Conservation (phyloP, 176 grass and related monocot genomes). For the Chrysopogon serrulatus region DNA sequence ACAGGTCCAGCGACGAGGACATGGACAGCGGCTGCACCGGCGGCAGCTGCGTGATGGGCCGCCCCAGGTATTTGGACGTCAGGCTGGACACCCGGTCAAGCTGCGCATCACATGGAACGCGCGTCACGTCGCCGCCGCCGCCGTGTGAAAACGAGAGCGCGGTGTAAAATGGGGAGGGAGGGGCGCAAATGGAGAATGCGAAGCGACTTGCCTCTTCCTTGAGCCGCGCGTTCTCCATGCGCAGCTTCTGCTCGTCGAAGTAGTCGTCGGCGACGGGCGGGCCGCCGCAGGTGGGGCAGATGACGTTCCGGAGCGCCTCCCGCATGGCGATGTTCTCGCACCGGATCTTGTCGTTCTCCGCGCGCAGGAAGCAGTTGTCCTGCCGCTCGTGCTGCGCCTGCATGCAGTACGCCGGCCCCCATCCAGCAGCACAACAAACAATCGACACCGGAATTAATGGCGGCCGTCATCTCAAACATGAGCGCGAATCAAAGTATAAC, state of each 20-base stretch:
- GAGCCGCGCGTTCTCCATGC: slow-evolving; percentile 67
- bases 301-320: slow-evolving; percentile 58
- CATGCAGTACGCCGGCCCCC: slow-evolving; percentile 4
- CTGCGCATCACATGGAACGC: slow-evolving; percentile 22
- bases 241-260: slow-evolving; percentile 75
- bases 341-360: slow-evolving; percentile 87
- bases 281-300: slow-evolving; percentile 67
- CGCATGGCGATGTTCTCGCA: slow-evolving; percentile 77
- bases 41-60: slow-evolving; percentile 78
- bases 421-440: background rate
- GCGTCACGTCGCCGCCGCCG: background rate
- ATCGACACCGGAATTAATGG: background rate
- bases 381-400: slow-evolving; percentile 70
- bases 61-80: slow-evolving; percentile 82
- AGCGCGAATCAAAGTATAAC: background rate
- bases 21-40: slow-evolving; percentile 59
- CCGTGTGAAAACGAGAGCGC: background rate
- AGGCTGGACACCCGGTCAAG: slow-evolving; percentile 76
- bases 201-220: slow-evolving; percentile 71
- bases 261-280: slow-evolving; percentile 58
- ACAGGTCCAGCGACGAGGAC: slow-evolving; percentile 91
- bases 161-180: background rate
- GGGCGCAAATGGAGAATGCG: background rate
- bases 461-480: background rate
- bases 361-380: slow-evolving; percentile 66